phyloP scores from a whole-genome alignment of 768 basidiomycete species.

The Cyathus striatus region DNA sequence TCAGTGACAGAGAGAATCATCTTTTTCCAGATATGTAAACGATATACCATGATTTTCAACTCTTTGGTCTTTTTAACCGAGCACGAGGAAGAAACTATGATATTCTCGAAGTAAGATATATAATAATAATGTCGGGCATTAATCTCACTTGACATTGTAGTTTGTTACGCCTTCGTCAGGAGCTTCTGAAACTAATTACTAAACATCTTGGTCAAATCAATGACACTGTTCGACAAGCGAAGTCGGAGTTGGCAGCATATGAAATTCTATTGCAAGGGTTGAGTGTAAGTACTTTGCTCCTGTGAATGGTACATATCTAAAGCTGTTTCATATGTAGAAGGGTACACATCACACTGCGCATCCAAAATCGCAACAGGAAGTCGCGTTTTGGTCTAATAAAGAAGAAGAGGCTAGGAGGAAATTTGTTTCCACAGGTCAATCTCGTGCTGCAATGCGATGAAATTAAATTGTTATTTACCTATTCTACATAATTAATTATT shows the following conservation, averaged over 20 bases:
- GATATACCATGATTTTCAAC: slow-evolving; percentile 79
- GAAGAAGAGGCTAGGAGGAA: slow-evolving; percentile 75
- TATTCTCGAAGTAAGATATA: slow-evolving; percentile 78
- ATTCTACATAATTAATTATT: no score
- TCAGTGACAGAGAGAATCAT: no score
- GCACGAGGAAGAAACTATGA: slow-evolving; percentile 92
- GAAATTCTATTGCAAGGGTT: slow-evolving; percentile 73
- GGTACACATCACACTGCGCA: slow-evolving; percentile 71
- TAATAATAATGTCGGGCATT: background rate
- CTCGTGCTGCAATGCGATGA: no score
- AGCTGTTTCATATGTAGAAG: slow-evolving; percentile 32
- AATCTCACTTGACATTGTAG: slow-evolving; percentile 33
- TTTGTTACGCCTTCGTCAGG: slow-evolving; percentile 78
- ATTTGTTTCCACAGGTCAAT: slow-evolving; percentile 41
- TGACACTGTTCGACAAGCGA: slow-evolving; percentile 57
- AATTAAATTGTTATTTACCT: no score
- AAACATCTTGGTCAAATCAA: slow-evolving; percentile 66
- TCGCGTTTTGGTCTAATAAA: slow-evolving; percentile 80
- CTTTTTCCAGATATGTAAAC: slow-evolving; percentile 53
- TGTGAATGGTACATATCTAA: background rate
- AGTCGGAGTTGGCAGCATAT: slow-evolving; percentile 68
- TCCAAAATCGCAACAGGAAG: slow-evolving; percentile 80
- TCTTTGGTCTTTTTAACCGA: slow-evolving; percentile 76
- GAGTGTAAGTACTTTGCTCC: slow-evolving; percentile 46
- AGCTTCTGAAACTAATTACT: slow-evolving; percentile 70